Percentiles rank a stretch among this genome's conserved stretches.
Evolutionary conservation across 306 rosid genomes (phyloP).

Genomic region (Astragalus glycyphyllos): DNA sequence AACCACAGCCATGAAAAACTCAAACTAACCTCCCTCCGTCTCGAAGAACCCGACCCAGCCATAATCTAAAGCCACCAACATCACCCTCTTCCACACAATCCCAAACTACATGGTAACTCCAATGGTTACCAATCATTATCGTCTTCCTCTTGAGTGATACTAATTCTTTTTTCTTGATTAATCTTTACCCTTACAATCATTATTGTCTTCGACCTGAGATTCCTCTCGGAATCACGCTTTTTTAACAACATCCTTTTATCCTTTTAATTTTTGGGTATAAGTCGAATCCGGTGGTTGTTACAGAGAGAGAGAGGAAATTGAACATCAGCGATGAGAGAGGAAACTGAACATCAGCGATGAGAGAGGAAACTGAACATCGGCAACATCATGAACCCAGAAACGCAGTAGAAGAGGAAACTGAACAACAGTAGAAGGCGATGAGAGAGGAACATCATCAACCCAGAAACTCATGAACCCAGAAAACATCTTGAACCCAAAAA

Average conservation of each 20-base stretch:
- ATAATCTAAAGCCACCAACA: slow-evolving; percentile 67
- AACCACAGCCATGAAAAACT: slow-evolving; percentile 48
- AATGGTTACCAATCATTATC: slow-evolving; percentile 72
- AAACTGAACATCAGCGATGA: too few species aligned
- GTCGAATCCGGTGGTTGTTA: too few species aligned
- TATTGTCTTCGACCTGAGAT: slow-evolving; percentile 66
- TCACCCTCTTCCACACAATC: slow-evolving; percentile 67
- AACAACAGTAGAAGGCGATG: too few species aligned
- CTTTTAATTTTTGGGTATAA: too few species aligned
- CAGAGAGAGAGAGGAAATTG: too few species aligned
- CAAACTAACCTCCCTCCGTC: slow-evolving; percentile 59
- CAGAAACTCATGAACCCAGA: too few species aligned
- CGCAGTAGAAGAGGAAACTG: too few species aligned
- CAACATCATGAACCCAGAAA: too few species aligned
- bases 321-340: too few species aligned
- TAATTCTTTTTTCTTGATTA: slow-evolving; percentile 83
- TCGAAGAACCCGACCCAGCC: slow-evolving; percentile 63
- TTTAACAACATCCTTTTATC: slow-evolving; percentile 70
- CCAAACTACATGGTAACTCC: slow-evolving; percentile 66
- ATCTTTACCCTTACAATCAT: slow-evolving; percentile 80
- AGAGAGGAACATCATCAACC: too few species aligned
- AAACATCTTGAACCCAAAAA: too few species aligned
- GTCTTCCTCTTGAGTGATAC: slow-evolving; percentile 73
- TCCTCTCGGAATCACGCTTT: slow-evolving; percentile 74
- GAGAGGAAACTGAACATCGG: too few species aligned